Percentiles rank a stretch among this genome's conserved stretches.
Conservation (phyloP, 2,329 filamentous ascomycete genomes). For the Chrysosporium queenslandicum region DNA sequence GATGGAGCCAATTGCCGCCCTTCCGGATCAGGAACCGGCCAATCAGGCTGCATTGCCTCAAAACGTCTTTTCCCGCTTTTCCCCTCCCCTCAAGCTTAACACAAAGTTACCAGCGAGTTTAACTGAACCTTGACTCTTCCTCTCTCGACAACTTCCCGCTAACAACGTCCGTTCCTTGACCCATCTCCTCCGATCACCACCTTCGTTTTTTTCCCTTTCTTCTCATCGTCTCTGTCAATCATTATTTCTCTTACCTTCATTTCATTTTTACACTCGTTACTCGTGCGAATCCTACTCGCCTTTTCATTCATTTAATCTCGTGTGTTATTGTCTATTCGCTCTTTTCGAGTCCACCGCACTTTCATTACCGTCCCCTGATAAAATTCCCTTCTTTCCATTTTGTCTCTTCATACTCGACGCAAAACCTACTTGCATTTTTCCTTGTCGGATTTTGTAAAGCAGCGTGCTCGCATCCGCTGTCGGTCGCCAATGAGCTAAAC, state of each 20-base stretch:
- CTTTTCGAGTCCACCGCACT: neutral
- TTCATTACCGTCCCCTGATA: neutral
- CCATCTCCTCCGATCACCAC: neutral
- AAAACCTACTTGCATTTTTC: neutral
- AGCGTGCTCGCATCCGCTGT: neutral
- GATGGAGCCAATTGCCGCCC: slow-evolving; percentile 3
- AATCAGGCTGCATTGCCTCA: neutral
- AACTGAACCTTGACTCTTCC: slow-evolving; percentile 1
- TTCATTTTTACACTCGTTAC: slow-evolving; percentile 14
- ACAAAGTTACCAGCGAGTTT: slow-evolving; percentile 3
- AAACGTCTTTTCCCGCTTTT: neutral
- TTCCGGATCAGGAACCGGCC: slow-evolving; percentile 2
- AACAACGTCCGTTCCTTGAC: slow-evolving; percentile 1
- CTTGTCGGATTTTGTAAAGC: neutral
- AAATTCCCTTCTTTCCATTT: neutral
- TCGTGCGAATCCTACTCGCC: slow-evolving; percentile 13
- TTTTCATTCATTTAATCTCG: slow-evolving; percentile 16
- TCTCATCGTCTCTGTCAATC: neutral
- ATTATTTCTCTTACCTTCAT: slow-evolving; percentile 15
- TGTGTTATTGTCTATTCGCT: neutral
- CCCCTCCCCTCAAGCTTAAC: slow-evolving; percentile 2
- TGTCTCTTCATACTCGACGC: neutral
- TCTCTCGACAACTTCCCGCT: neutral
- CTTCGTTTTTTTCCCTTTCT: neutral
- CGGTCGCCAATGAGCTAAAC: neutral